phyloP scores from a whole-genome alignment of 768 basidiomycete genomes.

The Lyophyllum semitale region DNA sequence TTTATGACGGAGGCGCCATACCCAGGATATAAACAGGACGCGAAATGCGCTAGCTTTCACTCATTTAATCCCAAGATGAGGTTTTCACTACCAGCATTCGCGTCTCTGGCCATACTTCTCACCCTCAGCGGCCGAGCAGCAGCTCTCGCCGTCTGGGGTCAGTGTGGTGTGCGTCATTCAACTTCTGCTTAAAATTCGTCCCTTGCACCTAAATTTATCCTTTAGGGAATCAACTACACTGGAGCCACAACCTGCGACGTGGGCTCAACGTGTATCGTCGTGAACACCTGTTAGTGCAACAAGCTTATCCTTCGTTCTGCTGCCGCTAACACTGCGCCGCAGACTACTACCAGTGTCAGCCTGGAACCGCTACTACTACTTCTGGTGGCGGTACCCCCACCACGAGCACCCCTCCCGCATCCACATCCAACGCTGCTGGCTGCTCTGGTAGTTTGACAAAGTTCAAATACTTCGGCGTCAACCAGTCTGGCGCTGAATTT shows the following conservation, averaged over 20 bases:
- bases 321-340: background rate
- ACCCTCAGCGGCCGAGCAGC: conserved; percentile 28
- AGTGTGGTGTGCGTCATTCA: conserved; percentile 47
- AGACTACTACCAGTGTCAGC: conserved; percentile 54
- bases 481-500: conserved; percentile 65
- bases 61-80: conserved; percentile 24
- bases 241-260: conserved; percentile 49
- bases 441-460: conserved; percentile 49
- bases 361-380: conserved; percentile 17
- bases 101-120: conserved; percentile 33
- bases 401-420: conserved; percentile 24
- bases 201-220: background rate
- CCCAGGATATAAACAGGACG: conserved; percentile 7
- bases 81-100: conserved; percentile 28
- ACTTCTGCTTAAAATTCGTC: background rate
- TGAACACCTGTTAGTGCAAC: conserved; percentile 42
- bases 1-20: conserved; percentile 24
- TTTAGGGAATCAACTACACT: conserved; percentile 40
- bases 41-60: background rate
- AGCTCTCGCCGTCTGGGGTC: conserved; percentile 47
- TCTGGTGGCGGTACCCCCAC: conserved; percentile 29
- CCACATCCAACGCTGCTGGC: conserved; percentile 24
- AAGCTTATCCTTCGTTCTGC: background rate
- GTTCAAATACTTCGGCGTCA: conserved; percentile 66
- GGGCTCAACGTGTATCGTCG: conserved; percentile 39